A percentile compares a stretch with the other conserved stretches of the same genome.
Conservation (phyloP, 2,329 filamentous ascomycete species). For the Aureobasidium sp. region DNA sequence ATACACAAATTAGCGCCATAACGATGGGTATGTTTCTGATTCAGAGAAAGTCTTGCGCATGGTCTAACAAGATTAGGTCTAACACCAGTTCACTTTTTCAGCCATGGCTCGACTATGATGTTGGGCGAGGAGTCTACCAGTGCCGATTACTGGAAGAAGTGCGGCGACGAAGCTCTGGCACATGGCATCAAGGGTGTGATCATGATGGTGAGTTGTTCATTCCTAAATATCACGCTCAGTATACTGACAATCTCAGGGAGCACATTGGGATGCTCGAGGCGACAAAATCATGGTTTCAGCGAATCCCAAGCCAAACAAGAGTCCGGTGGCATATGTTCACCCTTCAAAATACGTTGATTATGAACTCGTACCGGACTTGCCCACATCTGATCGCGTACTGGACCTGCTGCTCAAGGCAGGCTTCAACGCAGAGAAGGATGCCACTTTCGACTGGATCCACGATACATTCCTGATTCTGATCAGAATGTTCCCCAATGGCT, state of each 20-base stretch:
- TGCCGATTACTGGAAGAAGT: constrained; percentile 59
- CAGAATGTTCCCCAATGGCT: constrained; percentile 60
- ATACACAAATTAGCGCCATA: not conserved
- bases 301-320: constrained; percentile 54
- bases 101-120: constrained; percentile 68
- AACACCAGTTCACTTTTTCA: constrained; percentile 60
- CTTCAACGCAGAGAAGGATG: constrained; percentile 48
- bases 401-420: constrained; percentile 44
- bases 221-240: not conserved
- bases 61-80: constrained; percentile 16
- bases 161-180: constrained; percentile 55
- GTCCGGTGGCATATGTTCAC: constrained; percentile 60
- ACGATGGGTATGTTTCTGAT: not conserved
- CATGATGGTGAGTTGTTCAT: constrained; percentile 52
- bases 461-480: constrained; percentile 64
- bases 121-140: constrained; percentile 56
- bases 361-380: constrained; percentile 53
- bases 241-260: constrained; percentile 40
- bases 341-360: constrained; percentile 59
- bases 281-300: constrained; percentile 54
- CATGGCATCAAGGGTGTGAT: constrained; percentile 55
- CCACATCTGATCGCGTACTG: constrained; percentile 45
- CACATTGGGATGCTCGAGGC: constrained; percentile 57
- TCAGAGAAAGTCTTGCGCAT: not conserved
- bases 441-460: constrained; percentile 63